phyloP scores from a whole-genome alignment of 177 flowering plant species.

The Vitis hybrid region DNA sequence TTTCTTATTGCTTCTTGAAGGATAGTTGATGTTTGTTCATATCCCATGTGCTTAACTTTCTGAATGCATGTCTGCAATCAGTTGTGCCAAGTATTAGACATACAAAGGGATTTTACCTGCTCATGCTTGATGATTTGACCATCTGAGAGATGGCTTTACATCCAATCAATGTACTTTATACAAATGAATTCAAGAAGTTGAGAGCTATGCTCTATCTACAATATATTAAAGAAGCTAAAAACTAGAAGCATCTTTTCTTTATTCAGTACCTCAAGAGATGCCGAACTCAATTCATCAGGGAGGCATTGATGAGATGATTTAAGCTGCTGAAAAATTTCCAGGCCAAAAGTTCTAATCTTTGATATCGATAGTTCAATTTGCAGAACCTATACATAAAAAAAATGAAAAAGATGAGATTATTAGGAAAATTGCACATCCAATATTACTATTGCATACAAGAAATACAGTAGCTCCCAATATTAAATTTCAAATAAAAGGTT shows the following conservation, averaged over 20 bases:
- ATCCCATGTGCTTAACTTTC: conserved; percentile 51
- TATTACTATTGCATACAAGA: too few species aligned
- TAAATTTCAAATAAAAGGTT: too few species aligned
- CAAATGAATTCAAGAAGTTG: background rate
- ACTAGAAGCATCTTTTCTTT: background rate
- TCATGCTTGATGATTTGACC: background rate
- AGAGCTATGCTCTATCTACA: background rate
- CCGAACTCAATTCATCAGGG: conserved; percentile 57
- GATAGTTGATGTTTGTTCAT: conserved; percentile 40
- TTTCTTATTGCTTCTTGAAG: conserved; percentile 55
- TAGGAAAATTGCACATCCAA: background rate
- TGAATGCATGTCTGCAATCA: conserved; percentile 54
- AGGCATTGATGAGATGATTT: conserved; percentile 44
- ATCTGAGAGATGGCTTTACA: conserved; percentile 2
- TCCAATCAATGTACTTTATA: background rate
- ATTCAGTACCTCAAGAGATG: conserved; percentile 69
- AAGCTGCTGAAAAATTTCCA: conserved; percentile 53
- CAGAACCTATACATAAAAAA: conserved; percentile 46
- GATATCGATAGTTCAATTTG: conserved; percentile 57
- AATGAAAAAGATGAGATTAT: background rate
- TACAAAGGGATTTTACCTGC: background rate
- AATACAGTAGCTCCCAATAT: too few species aligned
- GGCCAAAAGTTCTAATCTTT: conserved; percentile 37
- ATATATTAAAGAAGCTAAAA: background rate
- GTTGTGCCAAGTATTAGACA: conserved; percentile 6